Base-by-base conservation (phyloP, 2,329 filamentous ascomycete genomes). In the Fusarium sp. region DNA sequence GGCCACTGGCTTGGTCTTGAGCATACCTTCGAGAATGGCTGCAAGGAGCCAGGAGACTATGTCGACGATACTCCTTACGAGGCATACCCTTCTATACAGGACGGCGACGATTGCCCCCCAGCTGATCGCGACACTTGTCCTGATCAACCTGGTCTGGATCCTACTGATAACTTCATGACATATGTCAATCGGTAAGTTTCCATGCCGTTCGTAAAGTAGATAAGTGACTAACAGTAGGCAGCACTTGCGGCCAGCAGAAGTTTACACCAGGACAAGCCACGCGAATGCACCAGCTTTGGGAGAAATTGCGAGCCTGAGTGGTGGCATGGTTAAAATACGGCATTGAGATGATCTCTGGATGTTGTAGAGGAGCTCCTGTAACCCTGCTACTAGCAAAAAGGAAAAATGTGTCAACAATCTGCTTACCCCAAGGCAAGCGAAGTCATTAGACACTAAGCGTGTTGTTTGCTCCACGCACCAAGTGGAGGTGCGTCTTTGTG, bases 271-370 rank as follows among this genome's bases (percentile, higher is more conserved):
- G 66, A 8, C 62, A 69, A 13, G 45, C 52, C 14, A 34, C 66
- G 15, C 52, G 62, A 3, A 69, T 69, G 62, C 62, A 69, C 22
- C 63, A 43, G 7, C 52, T 69, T 33, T 69, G 66, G 66, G 49
- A 48, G 36, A 53, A 59, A 18, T 7, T 65, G 18, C 60, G 63
- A 1, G 54, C 20, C 4, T 20, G 3, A 22, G 5, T 13, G 2
- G 10, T 8, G 10, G 7, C 4, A 7, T 13, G 6, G 24, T 39
- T n/a, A 14, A 15, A 7, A 10, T 17, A 10, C 2, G 7, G 1
- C 28, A 31, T 3, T 31, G 28, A 13, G 9, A 31, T 13, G 10
- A 10, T 10, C 11, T 13, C 11, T 31, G 10, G 5, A 31, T 31
- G 28, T 31, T 31, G 28, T 3, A 13, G 28, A 22, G n/a, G 24